These are phyloP conservation scores for Fraxinus anomala DNA, from an alignment of 257 asterid genomes.

Conservation along the genomic window DNA sequence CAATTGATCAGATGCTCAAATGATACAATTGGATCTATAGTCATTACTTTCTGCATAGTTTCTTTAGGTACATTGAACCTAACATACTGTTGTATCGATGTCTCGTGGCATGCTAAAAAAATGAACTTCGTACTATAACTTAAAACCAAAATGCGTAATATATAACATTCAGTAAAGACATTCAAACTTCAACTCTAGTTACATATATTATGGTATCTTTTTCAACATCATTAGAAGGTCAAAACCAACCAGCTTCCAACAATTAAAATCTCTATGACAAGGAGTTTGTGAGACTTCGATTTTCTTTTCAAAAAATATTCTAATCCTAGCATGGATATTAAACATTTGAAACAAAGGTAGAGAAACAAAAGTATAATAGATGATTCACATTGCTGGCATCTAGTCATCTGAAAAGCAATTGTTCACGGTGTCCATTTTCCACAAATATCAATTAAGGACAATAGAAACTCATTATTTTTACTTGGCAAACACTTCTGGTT, in stretches of 20 bases:
- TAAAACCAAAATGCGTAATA: neutral
- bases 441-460: neutral
- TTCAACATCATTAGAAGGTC: no score
- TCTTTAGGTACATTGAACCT: neutral
- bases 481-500: neutral
- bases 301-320: no score
- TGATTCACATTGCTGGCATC: neutral
- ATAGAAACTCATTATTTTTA: neutral
- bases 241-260: no score
- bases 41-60: neutral
- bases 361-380: neutral
- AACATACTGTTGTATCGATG: neutral
- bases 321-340: no score
- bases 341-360: no score
- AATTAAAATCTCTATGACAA: no score
- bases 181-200: neutral
- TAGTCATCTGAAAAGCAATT: neutral
- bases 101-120: neutral
- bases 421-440: neutral
- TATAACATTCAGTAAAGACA: neutral
- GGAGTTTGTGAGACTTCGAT: no score
- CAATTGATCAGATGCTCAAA: neutral
- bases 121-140: neutral
- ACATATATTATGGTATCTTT: neutral
- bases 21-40: neutral